phyloP scores from a whole-genome alignment of 1,139 yeast genomes.

The Sugiyamaella paludigena region DNA sequence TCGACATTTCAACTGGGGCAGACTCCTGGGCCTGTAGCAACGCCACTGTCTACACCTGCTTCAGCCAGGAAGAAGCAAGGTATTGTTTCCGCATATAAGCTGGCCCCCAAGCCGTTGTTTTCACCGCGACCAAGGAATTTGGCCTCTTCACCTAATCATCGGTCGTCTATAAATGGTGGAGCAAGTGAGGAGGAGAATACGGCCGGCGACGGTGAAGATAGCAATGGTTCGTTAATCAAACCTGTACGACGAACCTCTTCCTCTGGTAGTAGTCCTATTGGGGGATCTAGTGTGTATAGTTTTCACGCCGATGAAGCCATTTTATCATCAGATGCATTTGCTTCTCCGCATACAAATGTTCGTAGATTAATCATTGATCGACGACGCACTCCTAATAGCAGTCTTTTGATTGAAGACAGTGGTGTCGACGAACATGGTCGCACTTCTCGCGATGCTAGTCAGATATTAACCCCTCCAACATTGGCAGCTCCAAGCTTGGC shows the following conservation, averaged over 20 bases:
- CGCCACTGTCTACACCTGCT: conserved; percentile 43
- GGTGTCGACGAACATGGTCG: neutral
- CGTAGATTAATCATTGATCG: conserved; percentile 55
- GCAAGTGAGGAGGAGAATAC: conserved; percentile 5
- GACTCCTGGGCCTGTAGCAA: conserved; percentile 54
- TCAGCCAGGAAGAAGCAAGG: conserved; percentile 48
- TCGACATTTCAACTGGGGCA: conserved; percentile 16
- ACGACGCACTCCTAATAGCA: conserved; percentile 5
- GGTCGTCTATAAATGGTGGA: conserved; percentile 4
- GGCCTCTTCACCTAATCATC: conserved; percentile 3
- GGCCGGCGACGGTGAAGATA: conserved; percentile 10
- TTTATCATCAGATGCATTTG: conserved; percentile 64
- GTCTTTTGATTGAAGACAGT: neutral
- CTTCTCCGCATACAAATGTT: conserved; percentile 56
- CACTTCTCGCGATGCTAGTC: neutral
- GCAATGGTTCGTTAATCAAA: conserved; percentile 4
- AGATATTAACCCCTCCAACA: neutral
- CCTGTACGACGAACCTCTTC: conserved; percentile 2
- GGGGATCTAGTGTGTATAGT: conserved; percentile 31
- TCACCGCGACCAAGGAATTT: conserved; percentile 21
- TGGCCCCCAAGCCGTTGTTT: conserved; percentile 50
- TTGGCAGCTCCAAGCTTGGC: conserved; percentile 9
- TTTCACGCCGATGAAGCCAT: conserved; percentile 63
- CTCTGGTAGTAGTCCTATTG: conserved; percentile 10
- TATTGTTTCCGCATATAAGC: conserved; percentile 60